Percentiles rank a stretch among this genome's conserved stretches.
Evolutionary conservation across 1,284 basidiomycete genomes (phyloP).

Genomic region (Tremellales sp.): DNA sequence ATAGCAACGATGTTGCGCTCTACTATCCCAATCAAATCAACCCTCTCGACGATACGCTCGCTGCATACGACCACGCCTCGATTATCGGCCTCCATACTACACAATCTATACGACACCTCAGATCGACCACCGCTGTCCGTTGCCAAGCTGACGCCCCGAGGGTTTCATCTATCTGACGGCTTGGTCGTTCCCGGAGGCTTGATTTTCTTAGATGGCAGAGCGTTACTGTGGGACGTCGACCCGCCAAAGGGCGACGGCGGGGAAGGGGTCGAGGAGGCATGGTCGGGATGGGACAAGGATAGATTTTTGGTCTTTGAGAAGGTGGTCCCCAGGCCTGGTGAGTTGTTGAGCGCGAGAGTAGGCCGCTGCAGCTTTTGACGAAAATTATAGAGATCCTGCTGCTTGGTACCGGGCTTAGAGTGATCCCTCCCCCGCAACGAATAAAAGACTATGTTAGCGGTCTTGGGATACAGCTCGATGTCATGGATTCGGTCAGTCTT

Average conservation of each 20-base stretch:
- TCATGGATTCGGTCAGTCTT: slow-evolving; percentile 82
- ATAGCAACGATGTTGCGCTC: too few relatives aligned
- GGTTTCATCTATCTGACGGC: slow-evolving; percentile 55
- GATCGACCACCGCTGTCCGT: slow-evolving; percentile 33
- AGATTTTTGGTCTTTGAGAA: slow-evolving; percentile 76
- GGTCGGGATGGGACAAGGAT: slow-evolving; percentile 62
- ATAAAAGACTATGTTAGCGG: slow-evolving; percentile 67
- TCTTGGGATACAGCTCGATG: slow-evolving; percentile 82
- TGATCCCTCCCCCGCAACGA: slow-evolving; percentile 65
- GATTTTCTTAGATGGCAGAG: slow-evolving; percentile 79
- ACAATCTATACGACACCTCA: slow-evolving; percentile 30
- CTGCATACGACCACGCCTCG: too few relatives aligned
- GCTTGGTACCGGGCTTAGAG: slow-evolving; percentile 75
- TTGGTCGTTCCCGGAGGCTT: slow-evolving; percentile 71
- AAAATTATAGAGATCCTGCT: slow-evolving; percentile 70
- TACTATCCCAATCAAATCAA: too few relatives aligned
- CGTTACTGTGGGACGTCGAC: slow-evolving; percentile 87
- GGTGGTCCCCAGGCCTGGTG: slow-evolving; percentile 79
- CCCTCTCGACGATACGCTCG: too few relatives aligned
- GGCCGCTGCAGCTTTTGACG: background rate
- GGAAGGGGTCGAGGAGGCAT: slow-evolving; percentile 31
- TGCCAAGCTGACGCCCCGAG: slow-evolving; percentile 37
- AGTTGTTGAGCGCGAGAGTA: slow-evolving; percentile 28
- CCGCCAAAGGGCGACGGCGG: slow-evolving; percentile 52
- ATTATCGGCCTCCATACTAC: too few relatives aligned